These are phyloP conservation scores for Fusarium anthophilum DNA, from an alignment of 2,329 filamentous ascomycete species.

Conservation along the genomic window DNA sequence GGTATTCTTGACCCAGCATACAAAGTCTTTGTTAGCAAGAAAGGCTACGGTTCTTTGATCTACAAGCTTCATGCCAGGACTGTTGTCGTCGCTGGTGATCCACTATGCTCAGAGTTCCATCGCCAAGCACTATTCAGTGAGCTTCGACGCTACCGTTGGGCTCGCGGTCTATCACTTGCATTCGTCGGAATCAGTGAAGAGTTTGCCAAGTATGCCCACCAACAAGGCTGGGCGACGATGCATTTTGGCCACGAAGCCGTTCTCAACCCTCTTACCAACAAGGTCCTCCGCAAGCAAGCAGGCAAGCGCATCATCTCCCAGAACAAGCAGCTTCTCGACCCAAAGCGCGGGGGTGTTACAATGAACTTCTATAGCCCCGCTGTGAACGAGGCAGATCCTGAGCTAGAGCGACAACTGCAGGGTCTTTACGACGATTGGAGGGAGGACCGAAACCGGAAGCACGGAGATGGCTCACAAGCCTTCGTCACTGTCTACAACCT, in stretches of 20 bases:
- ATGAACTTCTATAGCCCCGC: background rate
- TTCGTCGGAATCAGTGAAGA: background rate
- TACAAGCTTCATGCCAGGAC: conserved; percentile 3
- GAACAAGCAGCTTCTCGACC: conserved; percentile 8
- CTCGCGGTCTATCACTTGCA: background rate
- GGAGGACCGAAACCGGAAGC: background rate
- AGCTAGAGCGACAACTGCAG: background rate
- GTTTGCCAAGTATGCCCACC: background rate
- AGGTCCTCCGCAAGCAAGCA: background rate
- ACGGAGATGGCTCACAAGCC: background rate
- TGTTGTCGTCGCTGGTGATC: background rate
- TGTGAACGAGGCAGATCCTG: background rate
- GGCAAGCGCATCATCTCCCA: conserved; percentile 12
- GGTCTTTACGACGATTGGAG: conserved; percentile 12
- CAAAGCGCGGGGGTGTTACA: background rate
- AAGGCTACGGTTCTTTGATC: background rate
- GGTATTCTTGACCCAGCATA: conserved; percentile 12
- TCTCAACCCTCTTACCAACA: conserved; percentile 5
- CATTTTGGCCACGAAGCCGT: conserved; percentile 5
- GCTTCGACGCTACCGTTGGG: background rate
- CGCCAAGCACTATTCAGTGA: background rate
- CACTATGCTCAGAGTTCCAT: background rate
- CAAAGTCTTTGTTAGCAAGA: background rate
- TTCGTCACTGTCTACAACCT: conserved; percentile 13
- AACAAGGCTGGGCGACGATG: conserved; percentile 3